phyloP scores from a whole-genome alignment of 306 rosid species.

The Medicago ruthenica region DNA sequence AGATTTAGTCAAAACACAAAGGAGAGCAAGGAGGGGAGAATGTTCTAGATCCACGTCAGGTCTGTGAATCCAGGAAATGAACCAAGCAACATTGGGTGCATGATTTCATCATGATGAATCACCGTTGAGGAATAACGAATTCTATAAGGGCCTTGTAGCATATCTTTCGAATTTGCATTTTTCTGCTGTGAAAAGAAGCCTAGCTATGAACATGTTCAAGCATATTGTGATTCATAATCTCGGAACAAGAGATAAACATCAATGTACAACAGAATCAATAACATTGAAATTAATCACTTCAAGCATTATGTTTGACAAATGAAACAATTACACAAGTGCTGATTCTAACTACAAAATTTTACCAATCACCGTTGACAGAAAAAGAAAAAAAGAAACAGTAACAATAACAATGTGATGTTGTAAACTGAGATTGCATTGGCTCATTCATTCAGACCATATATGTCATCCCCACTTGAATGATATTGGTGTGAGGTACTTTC shows the following conservation, averaged over 20 bases:
- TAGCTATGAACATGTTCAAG: neutral
- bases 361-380: slow-evolving; percentile 3
- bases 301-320: neutral
- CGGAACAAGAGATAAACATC: neutral
- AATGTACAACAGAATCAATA: neutral
- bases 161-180: too few species aligned
- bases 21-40: too few species aligned
- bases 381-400: slow-evolving; percentile 6
- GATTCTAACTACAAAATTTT: neutral
- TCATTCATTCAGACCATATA: slow-evolving; percentile 69
- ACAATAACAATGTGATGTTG: slow-evolving; percentile 24
- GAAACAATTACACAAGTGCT: neutral
- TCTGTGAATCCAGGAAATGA: too few species aligned
- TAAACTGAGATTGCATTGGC: slow-evolving; percentile 35
- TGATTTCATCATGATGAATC: too few species aligned
- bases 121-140: too few species aligned
- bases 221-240: neutral
- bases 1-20: too few species aligned
- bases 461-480: slow-evolving; percentile 91
- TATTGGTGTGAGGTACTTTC: slow-evolving; percentile 93
- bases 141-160: too few species aligned
- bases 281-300: neutral
- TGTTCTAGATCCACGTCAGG: too few species aligned
- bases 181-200: too few species aligned
- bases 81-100: too few species aligned